These are phyloP conservation scores for Ustilago bromivora DNA, from an alignment of 1,284 basidiomycete species.

Conservation along the genomic window DNA sequence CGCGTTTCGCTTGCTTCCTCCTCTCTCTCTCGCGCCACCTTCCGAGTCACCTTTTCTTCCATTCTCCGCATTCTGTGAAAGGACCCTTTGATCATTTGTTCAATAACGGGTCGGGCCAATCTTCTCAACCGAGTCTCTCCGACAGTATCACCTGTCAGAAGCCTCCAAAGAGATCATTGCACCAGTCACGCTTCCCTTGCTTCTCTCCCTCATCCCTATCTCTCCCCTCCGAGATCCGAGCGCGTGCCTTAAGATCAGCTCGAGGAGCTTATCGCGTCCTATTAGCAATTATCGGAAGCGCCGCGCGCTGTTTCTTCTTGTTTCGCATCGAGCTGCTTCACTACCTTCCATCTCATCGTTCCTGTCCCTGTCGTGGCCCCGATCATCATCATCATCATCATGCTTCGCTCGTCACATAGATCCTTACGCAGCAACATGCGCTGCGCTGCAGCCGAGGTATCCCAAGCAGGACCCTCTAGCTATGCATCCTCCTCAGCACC, in stretches of 20 bases:
- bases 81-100: conserved; percentile 3
- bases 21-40: background rate
- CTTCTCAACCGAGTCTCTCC: conserved; percentile 6
- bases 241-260: background rate
- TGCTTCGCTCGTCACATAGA: conserved; percentile 29
- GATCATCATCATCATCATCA: conserved; percentile 3
- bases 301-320: background rate
- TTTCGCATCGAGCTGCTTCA: background rate
- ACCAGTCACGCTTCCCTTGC: background rate
- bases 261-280: background rate
- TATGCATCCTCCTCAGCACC: conserved; percentile 15
- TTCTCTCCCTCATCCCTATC: background rate
- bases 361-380: background rate
- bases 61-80: conserved; percentile 2
- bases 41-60: conserved; percentile 1
- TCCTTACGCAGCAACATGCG: conserved; percentile 17
- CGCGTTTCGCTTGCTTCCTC: background rate
- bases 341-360: background rate
- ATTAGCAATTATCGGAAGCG: background rate
- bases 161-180: background rate
- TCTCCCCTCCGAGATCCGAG: background rate
- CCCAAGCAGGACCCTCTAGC: conserved; percentile 5
- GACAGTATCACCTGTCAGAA: conserved; percentile 1
- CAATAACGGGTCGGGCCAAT: background rate
- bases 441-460: conserved; percentile 13